These are phyloP conservation scores for Penicillium sp. DNA, from an alignment of 2,329 filamentous ascomycete genomes.

Conservation along the genomic window DNA sequence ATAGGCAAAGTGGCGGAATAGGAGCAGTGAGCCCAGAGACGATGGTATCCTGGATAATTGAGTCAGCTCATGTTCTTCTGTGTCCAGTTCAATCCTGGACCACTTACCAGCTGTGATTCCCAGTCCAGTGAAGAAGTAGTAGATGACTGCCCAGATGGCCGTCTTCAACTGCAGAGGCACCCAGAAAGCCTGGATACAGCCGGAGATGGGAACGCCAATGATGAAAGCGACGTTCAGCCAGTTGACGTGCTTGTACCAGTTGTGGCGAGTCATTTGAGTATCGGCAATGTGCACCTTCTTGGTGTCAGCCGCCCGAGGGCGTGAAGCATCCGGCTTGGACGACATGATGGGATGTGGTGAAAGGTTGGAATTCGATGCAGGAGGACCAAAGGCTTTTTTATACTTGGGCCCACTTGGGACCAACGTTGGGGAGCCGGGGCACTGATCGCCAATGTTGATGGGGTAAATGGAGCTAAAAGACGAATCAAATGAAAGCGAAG, in stretches of 20 bases:
- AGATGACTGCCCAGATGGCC: slow-evolving; percentile 67
- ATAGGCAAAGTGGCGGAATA: slow-evolving; percentile 76
- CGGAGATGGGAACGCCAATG: slow-evolving; percentile 70
- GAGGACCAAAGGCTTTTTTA: slow-evolving; percentile 20
- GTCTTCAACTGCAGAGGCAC: slow-evolving; percentile 72
- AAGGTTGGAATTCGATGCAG: slow-evolving; percentile 7
- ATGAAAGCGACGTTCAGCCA: slow-evolving; percentile 88
- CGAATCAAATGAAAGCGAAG: slow-evolving; percentile 17
- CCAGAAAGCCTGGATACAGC: slow-evolving; percentile 73
- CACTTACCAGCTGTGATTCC: slow-evolving; percentile 72
- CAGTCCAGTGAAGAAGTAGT: slow-evolving; percentile 81
- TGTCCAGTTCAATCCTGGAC: not conserved
- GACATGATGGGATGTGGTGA: slow-evolving; percentile 32
- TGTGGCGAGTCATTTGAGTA: slow-evolving; percentile 71
- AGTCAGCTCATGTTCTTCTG: slow-evolving; percentile 1
- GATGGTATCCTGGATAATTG: slow-evolving; percentile 61
- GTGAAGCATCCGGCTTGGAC: slow-evolving; percentile 34
- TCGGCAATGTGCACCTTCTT: slow-evolving; percentile 86
- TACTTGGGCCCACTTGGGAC: slow-evolving; percentile 24
- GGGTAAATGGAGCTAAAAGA: slow-evolving; percentile 13
- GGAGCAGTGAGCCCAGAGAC: slow-evolving; percentile 81
- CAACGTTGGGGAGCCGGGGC: slow-evolving; percentile 25
- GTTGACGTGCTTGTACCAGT: slow-evolving; percentile 92
- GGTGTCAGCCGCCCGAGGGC: slow-evolving; percentile 38
- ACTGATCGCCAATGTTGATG: slow-evolving; percentile 25